phyloP scores from a whole-genome alignment of 169 alveolate species.

The Besnoitia besnoiti region DNA sequence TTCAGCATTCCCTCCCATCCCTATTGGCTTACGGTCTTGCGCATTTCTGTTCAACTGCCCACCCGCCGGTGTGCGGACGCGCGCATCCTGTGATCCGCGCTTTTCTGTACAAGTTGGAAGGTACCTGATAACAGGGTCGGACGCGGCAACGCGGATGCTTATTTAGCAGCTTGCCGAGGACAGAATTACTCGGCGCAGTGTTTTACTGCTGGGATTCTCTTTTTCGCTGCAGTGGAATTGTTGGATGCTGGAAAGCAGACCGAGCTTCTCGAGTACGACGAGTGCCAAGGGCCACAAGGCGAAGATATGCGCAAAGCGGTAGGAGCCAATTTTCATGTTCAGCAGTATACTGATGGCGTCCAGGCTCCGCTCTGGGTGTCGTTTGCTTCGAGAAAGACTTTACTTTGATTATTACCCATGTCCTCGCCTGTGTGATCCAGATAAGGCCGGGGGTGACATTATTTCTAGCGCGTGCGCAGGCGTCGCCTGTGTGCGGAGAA shows the following conservation, averaged over 20 bases:
- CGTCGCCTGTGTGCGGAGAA: too few species aligned
- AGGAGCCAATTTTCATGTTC: not conserved
- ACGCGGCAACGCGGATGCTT: not conserved
- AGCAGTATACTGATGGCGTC: not conserved
- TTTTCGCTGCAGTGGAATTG: not conserved
- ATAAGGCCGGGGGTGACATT: not conserved
- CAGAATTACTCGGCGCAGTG: not conserved
- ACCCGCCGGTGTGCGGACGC: too few species aligned
- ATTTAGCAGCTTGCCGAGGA: not conserved
- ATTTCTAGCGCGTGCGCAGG: too few species aligned
- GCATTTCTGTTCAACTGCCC: too few species aligned
- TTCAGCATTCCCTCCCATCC: too few species aligned
- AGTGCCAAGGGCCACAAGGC: not conserved
- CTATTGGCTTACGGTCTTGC: too few species aligned
- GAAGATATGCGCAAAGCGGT: not conserved
- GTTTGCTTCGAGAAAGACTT: too few species aligned
- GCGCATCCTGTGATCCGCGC: too few species aligned
- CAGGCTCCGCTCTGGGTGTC: not conserved
- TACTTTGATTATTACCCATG: too few species aligned
- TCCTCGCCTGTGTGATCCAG: too few species aligned
- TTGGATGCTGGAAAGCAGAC: not conserved
- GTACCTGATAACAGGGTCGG: too few species aligned
- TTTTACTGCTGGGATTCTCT: not conserved
- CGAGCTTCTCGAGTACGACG: not conserved
- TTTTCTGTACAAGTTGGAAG: too few species aligned